phyloP scores from a whole-genome alignment of 768 basidiomycete genomes.

The Cubamyces lactineus region DNA sequence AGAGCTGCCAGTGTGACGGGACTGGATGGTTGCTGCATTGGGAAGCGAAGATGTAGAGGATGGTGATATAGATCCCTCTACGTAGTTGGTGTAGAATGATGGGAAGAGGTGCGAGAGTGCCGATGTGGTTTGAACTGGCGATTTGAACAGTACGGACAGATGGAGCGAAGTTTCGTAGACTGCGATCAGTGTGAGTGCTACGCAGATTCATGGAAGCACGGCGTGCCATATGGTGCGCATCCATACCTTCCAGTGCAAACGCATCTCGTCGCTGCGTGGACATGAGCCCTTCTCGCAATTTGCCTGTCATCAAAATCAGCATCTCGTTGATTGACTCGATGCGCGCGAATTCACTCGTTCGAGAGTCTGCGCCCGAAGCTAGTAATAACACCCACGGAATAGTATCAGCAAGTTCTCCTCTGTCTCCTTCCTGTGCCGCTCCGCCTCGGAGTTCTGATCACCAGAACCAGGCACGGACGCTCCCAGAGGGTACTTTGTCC shows the following conservation, averaged over 20 bases:
- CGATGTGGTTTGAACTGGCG: slow-evolving; percentile 61
- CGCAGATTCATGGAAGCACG: not conserved
- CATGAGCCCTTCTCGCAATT: slow-evolving; percentile 73
- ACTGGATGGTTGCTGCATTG: too few species aligned
- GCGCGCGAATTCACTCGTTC: not conserved
- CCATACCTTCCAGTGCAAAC: slow-evolving; percentile 71
- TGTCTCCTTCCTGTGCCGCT: slow-evolving; percentile 45
- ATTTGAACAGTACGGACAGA: slow-evolving; percentile 64
- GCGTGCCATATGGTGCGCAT: too few species aligned
- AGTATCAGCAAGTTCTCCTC: slow-evolving; percentile 73
- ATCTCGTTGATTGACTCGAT: not conserved
- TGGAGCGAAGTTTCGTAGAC: slow-evolving; percentile 77
- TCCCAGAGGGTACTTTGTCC: slow-evolving; percentile 41
- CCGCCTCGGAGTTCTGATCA: slow-evolving; percentile 15
- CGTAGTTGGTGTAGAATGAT: slow-evolving; percentile 43
- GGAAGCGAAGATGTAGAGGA: not conserved
- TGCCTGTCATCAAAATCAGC: slow-evolving; percentile 49
- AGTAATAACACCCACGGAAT: slow-evolving; percentile 55
- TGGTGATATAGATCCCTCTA: not conserved
- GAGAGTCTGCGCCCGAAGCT: not conserved
- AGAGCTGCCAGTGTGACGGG: not conserved
- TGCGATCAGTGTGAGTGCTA: slow-evolving; percentile 33
- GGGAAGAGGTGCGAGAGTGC: slow-evolving; percentile 64
- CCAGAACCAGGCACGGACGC: slow-evolving; percentile 1
- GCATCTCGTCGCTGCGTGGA: slow-evolving; percentile 60